These are phyloP conservation scores for Fusarium solani-melongenae DNA, from an alignment of 2,329 filamentous ascomycete genomes.

Conservation along the genomic window DNA sequence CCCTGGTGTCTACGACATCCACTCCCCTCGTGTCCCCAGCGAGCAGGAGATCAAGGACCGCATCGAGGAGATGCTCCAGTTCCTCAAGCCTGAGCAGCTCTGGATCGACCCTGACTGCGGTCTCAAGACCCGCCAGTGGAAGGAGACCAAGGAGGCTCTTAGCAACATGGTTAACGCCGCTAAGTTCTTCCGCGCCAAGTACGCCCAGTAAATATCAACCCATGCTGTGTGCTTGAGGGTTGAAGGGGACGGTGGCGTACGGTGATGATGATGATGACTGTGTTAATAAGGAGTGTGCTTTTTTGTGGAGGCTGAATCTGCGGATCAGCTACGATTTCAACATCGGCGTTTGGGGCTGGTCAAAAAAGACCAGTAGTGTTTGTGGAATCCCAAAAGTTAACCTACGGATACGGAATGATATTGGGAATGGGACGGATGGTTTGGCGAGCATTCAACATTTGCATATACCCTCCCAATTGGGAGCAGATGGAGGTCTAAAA, in stretches of 20 bases:
- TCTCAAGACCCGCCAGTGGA: slow-evolving; percentile 98
- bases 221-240: slow-evolving; percentile 27
- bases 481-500: slow-evolving; percentile 43
- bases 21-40: slow-evolving; percentile 96
- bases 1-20: slow-evolving; percentile 99
- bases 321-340: slow-evolving; percentile 65
- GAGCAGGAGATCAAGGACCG: slow-evolving; percentile 99
- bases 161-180: slow-evolving; percentile 98
- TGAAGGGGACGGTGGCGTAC: slow-evolving; percentile 35
- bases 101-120: slow-evolving; percentile 99
- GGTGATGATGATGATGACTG: slow-evolving; percentile 42
- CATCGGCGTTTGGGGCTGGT: slow-evolving; percentile 64
- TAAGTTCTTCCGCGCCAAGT: slow-evolving; percentile 95
- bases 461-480: slow-evolving; percentile 50
- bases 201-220: slow-evolving; percentile 66
- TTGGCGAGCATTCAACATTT: slow-evolving; percentile 56
- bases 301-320: slow-evolving; percentile 51
- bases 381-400: slow-evolving; percentile 52
- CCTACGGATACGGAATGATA: slow-evolving; percentile 47
- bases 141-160: slow-evolving; percentile 96
- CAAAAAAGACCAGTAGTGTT: slow-evolving; percentile 50
- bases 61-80: slow-evolving; percentile 97
- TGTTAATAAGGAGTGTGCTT: slow-evolving; percentile 46
- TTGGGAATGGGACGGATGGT: slow-evolving; percentile 43
- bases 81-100: slow-evolving; percentile 97